These are phyloP conservation scores for Paramecium bursaria DNA, from an alignment of 73 alveolate genomes.

Conservation along the genomic window DNA sequence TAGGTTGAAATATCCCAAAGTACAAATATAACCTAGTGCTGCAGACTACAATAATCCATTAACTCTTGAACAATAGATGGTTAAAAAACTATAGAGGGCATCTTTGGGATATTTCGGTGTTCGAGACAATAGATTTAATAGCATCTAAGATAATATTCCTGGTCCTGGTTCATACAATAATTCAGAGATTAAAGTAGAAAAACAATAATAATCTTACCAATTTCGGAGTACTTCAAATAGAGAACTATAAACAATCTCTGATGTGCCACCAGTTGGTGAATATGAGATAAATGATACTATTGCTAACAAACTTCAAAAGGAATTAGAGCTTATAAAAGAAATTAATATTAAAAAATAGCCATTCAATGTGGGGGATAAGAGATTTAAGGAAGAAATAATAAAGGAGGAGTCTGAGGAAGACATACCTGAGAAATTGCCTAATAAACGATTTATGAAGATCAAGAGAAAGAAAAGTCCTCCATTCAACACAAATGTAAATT, in stretches of 20 bases:
- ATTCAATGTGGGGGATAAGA: conserved; percentile 27
- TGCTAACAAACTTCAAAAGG: neutral
- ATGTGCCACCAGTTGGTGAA: conserved; percentile 40
- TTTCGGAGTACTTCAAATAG: conserved; percentile 14
- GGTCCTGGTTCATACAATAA: conserved; percentile 34
- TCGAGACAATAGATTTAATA: neutral
- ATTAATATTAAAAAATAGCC: conserved; percentile 13
- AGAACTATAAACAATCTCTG: neutral
- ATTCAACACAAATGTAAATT: too few species aligned
- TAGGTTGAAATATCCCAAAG: neutral
- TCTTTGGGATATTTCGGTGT: neutral
- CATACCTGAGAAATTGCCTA: neutral
- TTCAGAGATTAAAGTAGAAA: neutral
- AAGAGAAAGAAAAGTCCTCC: too few species aligned
- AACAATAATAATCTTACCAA: neutral
- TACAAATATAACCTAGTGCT: conserved; percentile 13
- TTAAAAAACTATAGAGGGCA: neutral
- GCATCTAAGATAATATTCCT: neutral
- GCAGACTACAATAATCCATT: neutral
- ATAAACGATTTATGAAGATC: neutral
- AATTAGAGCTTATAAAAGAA: conserved; percentile 18
- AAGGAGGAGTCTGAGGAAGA: conserved; percentile 54
- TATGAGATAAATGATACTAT: conserved; percentile 15
- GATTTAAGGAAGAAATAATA: conserved; percentile 27
- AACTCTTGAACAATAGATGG: conserved; percentile 9